Conservation (phyloP, 345 rosid genomes). For the Barbarea vulgaris region DNA sequence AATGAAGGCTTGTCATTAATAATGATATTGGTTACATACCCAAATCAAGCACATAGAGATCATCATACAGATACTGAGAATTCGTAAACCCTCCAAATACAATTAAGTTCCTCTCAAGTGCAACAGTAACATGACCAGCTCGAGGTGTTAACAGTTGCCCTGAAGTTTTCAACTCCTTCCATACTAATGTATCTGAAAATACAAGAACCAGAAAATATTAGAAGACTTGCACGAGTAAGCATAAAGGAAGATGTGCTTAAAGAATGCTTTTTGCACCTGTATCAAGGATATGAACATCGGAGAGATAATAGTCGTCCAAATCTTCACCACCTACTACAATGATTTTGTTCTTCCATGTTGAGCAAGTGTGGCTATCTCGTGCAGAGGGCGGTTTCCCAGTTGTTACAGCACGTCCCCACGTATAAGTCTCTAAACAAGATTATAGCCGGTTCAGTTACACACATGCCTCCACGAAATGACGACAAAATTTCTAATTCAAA, state of each 20-base stretch:
- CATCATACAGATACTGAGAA: slow-evolving; percentile 77
- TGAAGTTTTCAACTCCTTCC: slow-evolving; percentile 73
- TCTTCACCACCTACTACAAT: slow-evolving; percentile 98
- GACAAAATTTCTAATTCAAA: not conserved
- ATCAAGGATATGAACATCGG: slow-evolving; percentile 92
- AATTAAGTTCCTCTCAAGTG: slow-evolving; percentile 75
- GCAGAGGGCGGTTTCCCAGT: slow-evolving; percentile 84
- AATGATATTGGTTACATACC: slow-evolving; percentile 55
- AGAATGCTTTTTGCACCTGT: slow-evolving; percentile 55
- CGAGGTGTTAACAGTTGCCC: slow-evolving; percentile 86
- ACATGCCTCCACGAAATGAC: slow-evolving; percentile 1
- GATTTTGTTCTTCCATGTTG: slow-evolving; percentile 84
- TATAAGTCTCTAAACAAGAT: slow-evolving; percentile 69
- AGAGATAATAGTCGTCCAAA: slow-evolving; percentile 75
- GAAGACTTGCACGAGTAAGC: slow-evolving; percentile 8
- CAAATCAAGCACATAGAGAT: slow-evolving; percentile 76
- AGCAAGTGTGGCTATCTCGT: slow-evolving; percentile 93
- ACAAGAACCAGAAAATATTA: slow-evolving; percentile 31
- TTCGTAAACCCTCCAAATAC: slow-evolving; percentile 95
- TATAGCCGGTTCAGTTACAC: slow-evolving; percentile 2
- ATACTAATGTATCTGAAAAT: slow-evolving; percentile 66
- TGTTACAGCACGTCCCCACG: slow-evolving; percentile 75
- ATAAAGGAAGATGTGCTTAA: slow-evolving; percentile 8
- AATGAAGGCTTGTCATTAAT: not conserved
- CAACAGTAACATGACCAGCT: slow-evolving; percentile 88